Evolutionary conservation across 2,329 filamentous ascomycete genomes (phyloP).

Genomic region (Thelonectria discophora): DNA sequence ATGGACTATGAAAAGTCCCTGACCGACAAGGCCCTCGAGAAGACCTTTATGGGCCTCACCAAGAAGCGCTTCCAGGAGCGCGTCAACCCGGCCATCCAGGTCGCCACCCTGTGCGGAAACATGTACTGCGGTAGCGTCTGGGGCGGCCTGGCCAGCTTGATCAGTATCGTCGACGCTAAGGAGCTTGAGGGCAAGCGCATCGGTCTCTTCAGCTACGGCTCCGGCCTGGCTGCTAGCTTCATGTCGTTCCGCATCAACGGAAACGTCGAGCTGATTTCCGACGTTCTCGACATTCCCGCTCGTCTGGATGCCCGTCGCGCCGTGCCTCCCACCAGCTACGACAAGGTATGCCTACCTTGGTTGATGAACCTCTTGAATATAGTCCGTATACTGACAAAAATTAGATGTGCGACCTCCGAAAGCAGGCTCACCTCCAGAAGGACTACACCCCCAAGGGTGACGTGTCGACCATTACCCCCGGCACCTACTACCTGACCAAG

Average conservation of each 20-base stretch:
- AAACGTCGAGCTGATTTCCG: slow-evolving; percentile 72
- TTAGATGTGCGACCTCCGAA: slow-evolving; percentile 84
- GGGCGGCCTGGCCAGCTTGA: slow-evolving; percentile 76
- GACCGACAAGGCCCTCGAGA: slow-evolving; percentile 83
- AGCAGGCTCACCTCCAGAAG: slow-evolving; percentile 86
- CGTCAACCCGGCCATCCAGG: slow-evolving; percentile 76
- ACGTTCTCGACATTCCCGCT: slow-evolving; percentile 74
- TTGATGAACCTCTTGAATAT: slow-evolving; percentile 22
- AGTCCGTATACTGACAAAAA: too few relatives aligned
- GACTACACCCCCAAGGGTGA: slow-evolving; percentile 76
- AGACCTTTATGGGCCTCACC: slow-evolving; percentile 83
- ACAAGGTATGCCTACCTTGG: slow-evolving; percentile 64
- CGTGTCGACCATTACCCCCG: slow-evolving; percentile 69
- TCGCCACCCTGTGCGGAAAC: slow-evolving; percentile 79
- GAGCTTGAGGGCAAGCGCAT: slow-evolving; percentile 76
- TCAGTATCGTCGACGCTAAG: slow-evolving; percentile 70
- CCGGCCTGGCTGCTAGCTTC: slow-evolving; percentile 76
- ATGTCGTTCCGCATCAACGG: slow-evolving; percentile 78
- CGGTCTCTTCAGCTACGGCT: slow-evolving; percentile 82
- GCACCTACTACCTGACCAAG: slow-evolving; percentile 81
- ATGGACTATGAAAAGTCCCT: slow-evolving; percentile 83
- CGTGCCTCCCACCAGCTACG: slow-evolving; percentile 77
- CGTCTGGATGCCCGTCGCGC: slow-evolving; percentile 71
- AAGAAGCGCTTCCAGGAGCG: slow-evolving; percentile 87
- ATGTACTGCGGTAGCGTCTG: slow-evolving; percentile 78